Conservation (phyloP, 164 flowering plant genomes). For the Dillenia suffruticosa region DNA sequence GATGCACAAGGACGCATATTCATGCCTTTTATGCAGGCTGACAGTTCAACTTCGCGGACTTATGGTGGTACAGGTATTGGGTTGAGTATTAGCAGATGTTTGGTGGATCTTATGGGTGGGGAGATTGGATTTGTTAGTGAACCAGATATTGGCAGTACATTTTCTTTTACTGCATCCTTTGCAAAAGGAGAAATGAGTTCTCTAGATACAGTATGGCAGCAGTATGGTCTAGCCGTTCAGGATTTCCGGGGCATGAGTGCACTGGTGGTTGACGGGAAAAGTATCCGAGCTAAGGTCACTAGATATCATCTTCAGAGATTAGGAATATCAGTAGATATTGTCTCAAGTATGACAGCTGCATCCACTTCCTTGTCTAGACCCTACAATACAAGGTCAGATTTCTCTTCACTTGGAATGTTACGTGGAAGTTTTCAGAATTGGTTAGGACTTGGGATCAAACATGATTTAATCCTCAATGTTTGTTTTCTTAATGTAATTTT, state of each 20-base stretch:
- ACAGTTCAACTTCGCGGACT: constrained; percentile 84
- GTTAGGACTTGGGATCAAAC: background rate
- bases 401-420: background rate
- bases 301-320: constrained; percentile 81
- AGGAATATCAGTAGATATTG: constrained; percentile 54
- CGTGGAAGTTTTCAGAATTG: background rate
- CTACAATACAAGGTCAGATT: constrained; percentile 31
- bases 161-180: constrained; percentile 64
- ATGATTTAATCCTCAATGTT: background rate
- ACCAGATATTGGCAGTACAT: constrained; percentile 71
- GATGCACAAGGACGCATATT: constrained; percentile 79
- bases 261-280: constrained; percentile 68
- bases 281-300: constrained; percentile 76
- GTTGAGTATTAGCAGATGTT: constrained; percentile 79
- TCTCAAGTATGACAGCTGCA: constrained; percentile 32
- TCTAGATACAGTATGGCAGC: constrained; percentile 33
- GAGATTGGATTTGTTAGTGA: constrained; percentile 88
- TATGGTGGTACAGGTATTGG: constrained; percentile 99
- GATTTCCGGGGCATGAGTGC: constrained; percentile 66
- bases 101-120: constrained; percentile 87
- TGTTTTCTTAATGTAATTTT: constrained; percentile 10
- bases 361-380: constrained; percentile 28
- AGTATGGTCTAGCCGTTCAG: constrained; percentile 28
- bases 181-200: constrained; percentile 37
- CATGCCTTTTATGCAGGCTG: constrained; percentile 95